Base-by-base conservation (phyloP, 192 early-diverging fungal species). In the Backusella tuberculispora region DNA sequence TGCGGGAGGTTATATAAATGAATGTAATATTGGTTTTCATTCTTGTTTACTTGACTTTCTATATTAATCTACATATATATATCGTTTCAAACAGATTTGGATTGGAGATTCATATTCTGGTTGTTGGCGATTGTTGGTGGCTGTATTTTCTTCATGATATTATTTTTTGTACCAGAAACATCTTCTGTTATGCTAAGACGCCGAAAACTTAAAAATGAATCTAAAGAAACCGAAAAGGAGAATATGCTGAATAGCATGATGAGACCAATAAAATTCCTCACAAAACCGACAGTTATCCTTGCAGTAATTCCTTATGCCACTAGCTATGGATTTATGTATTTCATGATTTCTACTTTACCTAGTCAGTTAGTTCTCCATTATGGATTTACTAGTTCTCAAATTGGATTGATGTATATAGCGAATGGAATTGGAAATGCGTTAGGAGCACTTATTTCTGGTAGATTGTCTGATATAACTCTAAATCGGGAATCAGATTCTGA, bases 141-240 rank as follows among this genome's bases (percentile, higher is more conserved):
- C 6, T 26, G 85, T 9, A 79, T 89, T 66, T 53, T 86, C 45
- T 53, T 88, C 8, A 48, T 86, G 8, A 83, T 84, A 6, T 47
- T 85, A n/a, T 85, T 90, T 75, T 84, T 87, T 26, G 41, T 90
- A 65, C 91, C 91, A 17, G 91, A 92, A 65, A 92, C 91, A 5
- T 77, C 76, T 38, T 24, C 72, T 0, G 6, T 64, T 8, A 73
- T 73, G 15, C 21, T 73, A 34, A 44, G 44, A 66, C 72, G 72
- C 3, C 44, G 21, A 2, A 14, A 68, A 19, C 6, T 10, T 6
- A 75, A 75, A 29, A 5, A 41, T 15, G 19, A 34, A 15, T 7
- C 13, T 12, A 9, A 34, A 5, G 56, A 72, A 19, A 15, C 9
- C 0, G 19, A 5, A 6, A 4, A 40, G 5, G 68, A 60, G 29